Evolutionary conservation across 352 stramenopile genomes (phyloP).

Genomic region (Phytophthora brassicae): DNA sequence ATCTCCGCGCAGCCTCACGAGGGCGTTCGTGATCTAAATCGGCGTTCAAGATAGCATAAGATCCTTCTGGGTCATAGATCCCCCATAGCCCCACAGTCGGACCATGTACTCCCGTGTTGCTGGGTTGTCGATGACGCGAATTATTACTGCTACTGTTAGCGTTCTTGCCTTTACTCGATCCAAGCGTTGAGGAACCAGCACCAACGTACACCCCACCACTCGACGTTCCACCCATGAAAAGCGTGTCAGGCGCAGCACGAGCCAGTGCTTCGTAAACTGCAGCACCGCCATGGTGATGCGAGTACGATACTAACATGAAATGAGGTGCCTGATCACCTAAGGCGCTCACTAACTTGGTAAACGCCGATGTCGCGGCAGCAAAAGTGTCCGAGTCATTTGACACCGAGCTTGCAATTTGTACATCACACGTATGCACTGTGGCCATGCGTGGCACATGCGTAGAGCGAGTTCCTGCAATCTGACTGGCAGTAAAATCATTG

Average conservation of each 20-base stretch:
- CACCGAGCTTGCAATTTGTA: constrained; percentile 73
- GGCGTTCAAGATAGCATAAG: constrained; percentile 75
- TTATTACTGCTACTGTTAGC: constrained; percentile 37
- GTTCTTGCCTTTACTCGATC: constrained; percentile 14
- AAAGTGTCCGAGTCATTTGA: constrained; percentile 64
- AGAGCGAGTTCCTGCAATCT: constrained; percentile 25
- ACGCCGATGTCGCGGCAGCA: constrained; percentile 54
- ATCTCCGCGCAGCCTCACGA: constrained; percentile 64
- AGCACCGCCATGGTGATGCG: constrained; percentile 54
- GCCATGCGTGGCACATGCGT: constrained; percentile 20
- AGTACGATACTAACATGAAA: constrained; percentile 84
- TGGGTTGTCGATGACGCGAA: constrained; percentile 34
- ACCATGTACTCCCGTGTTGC: constrained; percentile 22
- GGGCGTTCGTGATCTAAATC: constrained; percentile 59
- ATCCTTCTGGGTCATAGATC: constrained; percentile 82
- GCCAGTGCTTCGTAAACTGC: constrained; percentile 63
- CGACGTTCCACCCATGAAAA: constrained; percentile 83
- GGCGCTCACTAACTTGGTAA: constrained; percentile 52
- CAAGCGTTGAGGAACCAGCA: constrained; percentile 19
- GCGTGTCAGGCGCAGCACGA: constrained; percentile 61
- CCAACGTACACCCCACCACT: constrained; percentile 61
- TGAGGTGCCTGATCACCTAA: constrained; percentile 67
- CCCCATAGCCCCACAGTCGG: constrained; percentile 73
- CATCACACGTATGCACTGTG: constrained; percentile 42
- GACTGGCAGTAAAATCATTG: constrained; percentile 31